A percentile compares a stretch with the other conserved stretches of the same genome.
phyloP scores from a whole-genome alignment of 495 filamentous ascomycete species.

The Trichoderma parareesei region DNA sequence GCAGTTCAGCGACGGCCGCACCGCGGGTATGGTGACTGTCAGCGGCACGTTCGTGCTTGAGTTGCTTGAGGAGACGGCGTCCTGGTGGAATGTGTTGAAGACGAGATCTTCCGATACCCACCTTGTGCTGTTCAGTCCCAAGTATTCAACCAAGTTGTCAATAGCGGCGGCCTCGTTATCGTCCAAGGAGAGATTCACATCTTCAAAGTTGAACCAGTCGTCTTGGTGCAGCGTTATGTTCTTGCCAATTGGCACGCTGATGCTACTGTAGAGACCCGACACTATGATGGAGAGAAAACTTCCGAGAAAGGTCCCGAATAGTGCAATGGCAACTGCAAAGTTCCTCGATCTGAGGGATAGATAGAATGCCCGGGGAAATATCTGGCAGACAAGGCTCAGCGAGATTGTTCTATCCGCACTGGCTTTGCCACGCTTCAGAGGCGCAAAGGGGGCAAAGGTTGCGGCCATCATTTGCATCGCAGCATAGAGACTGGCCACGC shows the following conservation, averaged over 20 bases:
- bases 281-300: constrained; percentile 16
- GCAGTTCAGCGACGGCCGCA: constrained; percentile 15
- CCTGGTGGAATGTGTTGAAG: constrained; percentile 7
- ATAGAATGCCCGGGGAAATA: constrained; percentile 11
- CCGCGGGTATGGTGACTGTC: not conserved
- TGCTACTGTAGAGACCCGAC: constrained; percentile 13
- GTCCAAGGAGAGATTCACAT: constrained; percentile 10
- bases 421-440: constrained; percentile 13
- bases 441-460: constrained; percentile 14
- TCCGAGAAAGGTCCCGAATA: constrained; percentile 12
- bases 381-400: constrained; percentile 12
- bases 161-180: constrained; percentile 14
- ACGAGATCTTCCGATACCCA: constrained; percentile 14
- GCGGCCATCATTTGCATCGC: constrained; percentile 12
- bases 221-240: not conserved
- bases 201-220: constrained; percentile 10
- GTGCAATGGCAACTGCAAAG: constrained; percentile 9
- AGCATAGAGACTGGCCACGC: constrained; percentile 12
- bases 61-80: not conserved
- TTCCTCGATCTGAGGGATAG: constrained; percentile 11
- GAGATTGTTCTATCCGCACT: constrained; percentile 12
- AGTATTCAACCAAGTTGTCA: constrained; percentile 13
- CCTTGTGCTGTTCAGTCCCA: constrained; percentile 12
- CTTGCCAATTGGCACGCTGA: not conserved
- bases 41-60: not conserved